Evolutionary conservation across 805 yeast species (phyloP).

Genomic region (Barnettozyma vustinii): DNA sequence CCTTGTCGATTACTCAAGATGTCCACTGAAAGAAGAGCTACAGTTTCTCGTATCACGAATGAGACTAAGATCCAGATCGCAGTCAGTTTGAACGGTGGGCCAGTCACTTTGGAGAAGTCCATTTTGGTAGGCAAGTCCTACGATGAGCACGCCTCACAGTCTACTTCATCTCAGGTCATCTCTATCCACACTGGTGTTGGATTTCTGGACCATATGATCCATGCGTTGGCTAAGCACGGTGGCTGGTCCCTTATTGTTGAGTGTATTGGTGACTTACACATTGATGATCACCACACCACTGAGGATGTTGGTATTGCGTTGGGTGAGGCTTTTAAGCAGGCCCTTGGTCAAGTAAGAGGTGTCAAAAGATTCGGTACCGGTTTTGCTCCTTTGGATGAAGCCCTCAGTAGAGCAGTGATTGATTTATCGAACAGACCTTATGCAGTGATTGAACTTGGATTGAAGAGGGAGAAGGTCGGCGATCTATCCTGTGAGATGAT

Average conservation of each 20-base stretch:
- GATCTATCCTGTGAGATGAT: slow-evolving; percentile 93
- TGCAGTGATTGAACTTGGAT: slow-evolving; percentile 84
- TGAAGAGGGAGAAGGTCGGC: slow-evolving; percentile 90
- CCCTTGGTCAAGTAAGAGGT: slow-evolving; percentile 85
- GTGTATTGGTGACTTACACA: slow-evolving; percentile 90
- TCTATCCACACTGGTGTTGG: slow-evolving; percentile 89
- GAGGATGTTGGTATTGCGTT: slow-evolving; percentile 94
- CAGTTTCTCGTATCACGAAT: slow-evolving; percentile 63
- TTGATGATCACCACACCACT: slow-evolving; percentile 95
- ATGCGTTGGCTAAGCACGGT: slow-evolving; percentile 92
- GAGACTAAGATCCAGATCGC: slow-evolving; percentile 92
- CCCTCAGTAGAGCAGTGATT: slow-evolving; percentile 91
- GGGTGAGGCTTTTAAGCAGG: slow-evolving; percentile 84
- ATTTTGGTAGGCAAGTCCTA: slow-evolving; percentile 38
- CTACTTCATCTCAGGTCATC: slow-evolving; percentile 66
- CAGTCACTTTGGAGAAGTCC: slow-evolving; percentile 55
- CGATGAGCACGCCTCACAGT: slow-evolving; percentile 58
- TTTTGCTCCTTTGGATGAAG: slow-evolving; percentile 95
- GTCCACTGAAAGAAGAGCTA: slow-evolving; percentile 27
- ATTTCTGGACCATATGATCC: slow-evolving; percentile 94
- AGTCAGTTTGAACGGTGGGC: slow-evolving; percentile 80
- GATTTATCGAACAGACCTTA: slow-evolving; percentile 91
- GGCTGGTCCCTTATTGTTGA: slow-evolving; percentile 92
- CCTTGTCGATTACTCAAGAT: neutral
- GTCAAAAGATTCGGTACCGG: slow-evolving; percentile 90